Evolutionary conservation across 1,139 yeast species (phyloP).

Genomic region (Yamadazyma buinensis): DNA sequence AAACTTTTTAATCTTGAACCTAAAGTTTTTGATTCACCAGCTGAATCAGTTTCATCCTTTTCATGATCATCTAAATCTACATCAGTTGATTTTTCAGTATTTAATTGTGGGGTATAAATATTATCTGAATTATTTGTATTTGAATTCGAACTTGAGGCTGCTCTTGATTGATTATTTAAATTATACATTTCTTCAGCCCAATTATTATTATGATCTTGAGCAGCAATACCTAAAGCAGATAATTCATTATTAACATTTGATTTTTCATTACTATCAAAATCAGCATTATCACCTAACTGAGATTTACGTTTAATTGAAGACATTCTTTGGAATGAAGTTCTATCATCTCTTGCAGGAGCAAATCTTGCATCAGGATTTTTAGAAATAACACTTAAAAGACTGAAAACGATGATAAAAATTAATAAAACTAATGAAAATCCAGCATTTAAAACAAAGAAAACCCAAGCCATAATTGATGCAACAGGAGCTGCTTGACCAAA

Average conservation of each 20-base stretch:
- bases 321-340: conserved; percentile 73
- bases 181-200: conserved; percentile 68
- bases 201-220: conserved; percentile 64
- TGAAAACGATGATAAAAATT: conserved; percentile 56
- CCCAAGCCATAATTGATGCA: conserved; percentile 75
- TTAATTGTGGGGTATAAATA: conserved; percentile 24
- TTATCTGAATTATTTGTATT: conserved; percentile 10
- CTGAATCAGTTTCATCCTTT: conserved; percentile 9
- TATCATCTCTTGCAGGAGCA: conserved; percentile 79
- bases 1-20: conserved; percentile 21
- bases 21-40: conserved; percentile 14
- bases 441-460: conserved; percentile 73
- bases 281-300: neutral
- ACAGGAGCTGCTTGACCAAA: conserved; percentile 68
- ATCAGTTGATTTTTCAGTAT: conserved; percentile 15
- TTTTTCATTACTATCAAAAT: conserved; percentile 6
- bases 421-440: conserved; percentile 67
- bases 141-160: conserved; percentile 11
- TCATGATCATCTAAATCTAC: conserved; percentile 7
- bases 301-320: conserved; percentile 31
- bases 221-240: conserved; percentile 63
- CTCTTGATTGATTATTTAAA: conserved; percentile 34
- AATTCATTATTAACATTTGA: conserved; percentile 48
- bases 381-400: conserved; percentile 53
- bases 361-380: conserved; percentile 82